Conservation (phyloP, 1,139 yeast genomes). For the Yamadazyma songkhlaensis region DNA sequence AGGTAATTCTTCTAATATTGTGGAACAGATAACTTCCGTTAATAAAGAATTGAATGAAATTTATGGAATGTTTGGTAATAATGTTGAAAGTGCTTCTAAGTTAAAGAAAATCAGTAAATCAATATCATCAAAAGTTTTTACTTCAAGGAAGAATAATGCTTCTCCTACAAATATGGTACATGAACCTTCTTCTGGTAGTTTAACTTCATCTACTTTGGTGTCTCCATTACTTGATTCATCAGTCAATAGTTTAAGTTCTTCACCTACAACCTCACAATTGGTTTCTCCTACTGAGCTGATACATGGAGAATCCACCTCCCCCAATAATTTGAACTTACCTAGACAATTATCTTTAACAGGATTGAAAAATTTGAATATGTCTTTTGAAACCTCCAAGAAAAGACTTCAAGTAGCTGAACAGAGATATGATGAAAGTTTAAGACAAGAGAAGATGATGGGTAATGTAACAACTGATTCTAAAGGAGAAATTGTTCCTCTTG, state of each 20-base stretch:
- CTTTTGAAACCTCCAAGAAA: slow-evolving; percentile 30
- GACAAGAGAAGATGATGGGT: background rate
- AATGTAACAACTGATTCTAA: background rate
- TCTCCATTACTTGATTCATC: background rate
- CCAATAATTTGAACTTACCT: slow-evolving; percentile 25
- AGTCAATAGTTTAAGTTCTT: background rate
- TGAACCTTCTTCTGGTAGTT: background rate
- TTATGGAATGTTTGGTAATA: background rate
- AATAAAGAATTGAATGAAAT: slow-evolving; percentile 10
- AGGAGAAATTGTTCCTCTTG: background rate
- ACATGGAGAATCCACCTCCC: slow-evolving; percentile 13
- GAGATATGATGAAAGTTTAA: slow-evolving; percentile 18
- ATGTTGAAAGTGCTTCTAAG: slow-evolving; percentile 8
- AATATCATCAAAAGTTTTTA: slow-evolving; percentile 11
- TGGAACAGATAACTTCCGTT: slow-evolving; percentile 11
- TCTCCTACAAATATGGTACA: background rate
- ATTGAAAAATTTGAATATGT: slow-evolving; percentile 30
- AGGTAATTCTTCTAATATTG: slow-evolving; percentile 12
- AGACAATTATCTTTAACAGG: slow-evolving; percentile 28
- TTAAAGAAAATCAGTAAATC: slow-evolving; percentile 13
- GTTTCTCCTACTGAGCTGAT: slow-evolving; percentile 10
- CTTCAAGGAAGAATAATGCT: slow-evolving; percentile 1
- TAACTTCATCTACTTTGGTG: background rate
- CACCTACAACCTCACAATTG: slow-evolving; percentile 5
- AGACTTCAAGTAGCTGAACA: slow-evolving; percentile 23